A percentile compares a stretch with the other conserved stretches of the same genome.
phyloP scores from a whole-genome alignment of 2,329 filamentous ascomycete species.

The Herpotrichia juniperi region DNA sequence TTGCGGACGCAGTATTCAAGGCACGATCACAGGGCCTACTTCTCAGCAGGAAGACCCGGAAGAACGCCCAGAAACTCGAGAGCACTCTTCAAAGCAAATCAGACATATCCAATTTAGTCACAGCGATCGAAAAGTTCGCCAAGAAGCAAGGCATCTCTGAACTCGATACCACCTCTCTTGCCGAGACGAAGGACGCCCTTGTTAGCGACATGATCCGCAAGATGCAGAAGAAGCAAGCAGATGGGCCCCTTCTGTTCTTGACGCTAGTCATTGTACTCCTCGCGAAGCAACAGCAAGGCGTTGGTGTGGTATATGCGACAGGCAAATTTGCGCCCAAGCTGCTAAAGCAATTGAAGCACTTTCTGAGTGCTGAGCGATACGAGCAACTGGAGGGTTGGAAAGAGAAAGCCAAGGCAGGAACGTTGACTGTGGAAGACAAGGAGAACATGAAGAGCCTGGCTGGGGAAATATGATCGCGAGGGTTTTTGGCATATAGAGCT shows the following conservation, averaged over 20 bases:
- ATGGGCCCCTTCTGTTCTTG: slow-evolving; percentile 46
- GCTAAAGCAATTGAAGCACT: slow-evolving; percentile 41
- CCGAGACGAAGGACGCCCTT: slow-evolving; percentile 29
- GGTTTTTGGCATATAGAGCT: neutral
- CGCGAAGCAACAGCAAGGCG: slow-evolving; percentile 33
- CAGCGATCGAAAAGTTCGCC: slow-evolving; percentile 38
- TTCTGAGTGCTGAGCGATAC: slow-evolving; percentile 28
- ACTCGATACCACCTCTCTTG: slow-evolving; percentile 9
- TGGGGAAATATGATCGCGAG: neutral
- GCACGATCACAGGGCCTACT: slow-evolving; percentile 36
- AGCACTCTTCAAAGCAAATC: slow-evolving; percentile 21
- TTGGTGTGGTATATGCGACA: slow-evolving; percentile 49
- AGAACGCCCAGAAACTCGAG: slow-evolving; percentile 37
- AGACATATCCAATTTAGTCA: slow-evolving; percentile 13
- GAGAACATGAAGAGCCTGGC: slow-evolving; percentile 41
- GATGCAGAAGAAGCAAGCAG: slow-evolving; percentile 39
- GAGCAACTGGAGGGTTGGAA: slow-evolving; percentile 44
- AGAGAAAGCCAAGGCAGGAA: slow-evolving; percentile 41
- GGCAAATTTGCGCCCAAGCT: slow-evolving; percentile 50
- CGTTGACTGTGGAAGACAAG: slow-evolving; percentile 37
- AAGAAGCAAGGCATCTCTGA: slow-evolving; percentile 37
- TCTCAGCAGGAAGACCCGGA: slow-evolving; percentile 37
- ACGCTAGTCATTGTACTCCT: slow-evolving; percentile 41
- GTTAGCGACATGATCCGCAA: slow-evolving; percentile 40
- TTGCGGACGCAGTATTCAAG: slow-evolving; percentile 39